A percentile compares a stretch with the other conserved stretches of the same genome.
Evolutionary conservation across 768 basidiomycete species (phyloP).

Genomic region (Dentipellis sp.): DNA sequence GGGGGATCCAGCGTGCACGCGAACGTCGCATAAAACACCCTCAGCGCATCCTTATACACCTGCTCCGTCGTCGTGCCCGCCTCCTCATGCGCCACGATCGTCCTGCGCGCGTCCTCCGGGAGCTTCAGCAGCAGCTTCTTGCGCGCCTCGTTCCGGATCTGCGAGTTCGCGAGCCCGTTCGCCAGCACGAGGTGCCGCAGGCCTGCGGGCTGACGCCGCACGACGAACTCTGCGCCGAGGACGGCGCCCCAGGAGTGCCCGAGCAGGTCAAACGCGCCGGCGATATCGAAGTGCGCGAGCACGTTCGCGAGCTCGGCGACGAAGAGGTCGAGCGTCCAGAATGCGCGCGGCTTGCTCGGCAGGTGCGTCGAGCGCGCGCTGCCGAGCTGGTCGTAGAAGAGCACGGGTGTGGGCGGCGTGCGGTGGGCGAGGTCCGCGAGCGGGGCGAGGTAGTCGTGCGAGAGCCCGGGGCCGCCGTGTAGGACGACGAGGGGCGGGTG

Average conservation of each 20-base stretch:
- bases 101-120: slow-evolving; percentile 31
- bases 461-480: slow-evolving; percentile 1
- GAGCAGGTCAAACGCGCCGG: slow-evolving; percentile 29
- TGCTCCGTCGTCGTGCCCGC: background rate
- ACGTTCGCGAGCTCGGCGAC: slow-evolving; percentile 16
- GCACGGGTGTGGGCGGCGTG: slow-evolving; percentile 22
- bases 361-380: slow-evolving; percentile 35
- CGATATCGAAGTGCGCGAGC: slow-evolving; percentile 31
- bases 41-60: background rate
- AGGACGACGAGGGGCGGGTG: slow-evolving; percentile 17
- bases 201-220: slow-evolving; percentile 30
- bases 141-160: slow-evolving; percentile 21
- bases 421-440: slow-evolving; percentile 14
- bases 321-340: slow-evolving; percentile 41
- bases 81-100: background rate
- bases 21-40: background rate
- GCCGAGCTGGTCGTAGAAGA: slow-evolving; percentile 46
- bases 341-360: slow-evolving; percentile 20
- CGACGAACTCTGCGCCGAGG: slow-evolving; percentile 31
- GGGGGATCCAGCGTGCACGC: background rate
- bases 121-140: slow-evolving; percentile 29
- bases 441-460: slow-evolving; percentile 18
- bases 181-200: slow-evolving; percentile 33
- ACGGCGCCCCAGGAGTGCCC: slow-evolving; percentile 55
- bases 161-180: slow-evolving; percentile 29